Evolutionary conservation across 345 rosid species (phyloP).

Genomic region (Gossypium rotundifolium): DNA sequence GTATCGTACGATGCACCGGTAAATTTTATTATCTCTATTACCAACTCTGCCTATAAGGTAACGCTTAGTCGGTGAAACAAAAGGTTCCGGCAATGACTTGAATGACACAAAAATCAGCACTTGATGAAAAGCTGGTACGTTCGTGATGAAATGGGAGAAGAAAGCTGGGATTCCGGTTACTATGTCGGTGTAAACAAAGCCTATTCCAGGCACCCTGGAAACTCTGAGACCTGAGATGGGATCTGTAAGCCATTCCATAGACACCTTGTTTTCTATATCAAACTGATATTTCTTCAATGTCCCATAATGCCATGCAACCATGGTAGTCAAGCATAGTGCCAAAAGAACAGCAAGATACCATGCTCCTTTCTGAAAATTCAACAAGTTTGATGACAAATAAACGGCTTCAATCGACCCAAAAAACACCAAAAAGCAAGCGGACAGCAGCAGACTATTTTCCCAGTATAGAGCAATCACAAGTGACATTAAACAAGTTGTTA

Average conservation of each 20-base stretch:
- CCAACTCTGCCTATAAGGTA: conserved; percentile 54
- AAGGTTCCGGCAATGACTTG: conserved; percentile 49
- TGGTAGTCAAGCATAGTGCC: conserved; percentile 30
- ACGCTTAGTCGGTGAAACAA: conserved; percentile 27
- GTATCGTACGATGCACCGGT: conserved; percentile 50
- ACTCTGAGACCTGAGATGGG: conserved; percentile 43
- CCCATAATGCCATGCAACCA: conserved; percentile 62
- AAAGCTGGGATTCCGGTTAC: conserved; percentile 52
- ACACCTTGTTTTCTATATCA: conserved; percentile 49
- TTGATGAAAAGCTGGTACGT: conserved; percentile 60
- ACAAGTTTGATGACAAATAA: conserved; percentile 35
- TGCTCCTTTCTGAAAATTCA: conserved; percentile 46
- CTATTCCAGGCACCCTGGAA: conserved; percentile 60
- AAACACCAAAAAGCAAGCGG: conserved; percentile 39
- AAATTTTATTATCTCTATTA: conserved; percentile 31
- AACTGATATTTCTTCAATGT: conserved; percentile 51
- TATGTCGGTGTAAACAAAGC: conserved; percentile 44
- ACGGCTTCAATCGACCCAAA: conserved; percentile 44
- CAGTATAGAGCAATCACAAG: conserved; percentile 48
- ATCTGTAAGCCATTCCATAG: conserved; percentile 49
- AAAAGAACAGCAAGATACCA: conserved; percentile 42
- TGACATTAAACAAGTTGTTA: conserved; percentile 61
- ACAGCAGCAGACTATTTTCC: conserved; percentile 35
- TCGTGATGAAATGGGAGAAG: conserved; percentile 53
- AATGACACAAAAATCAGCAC: conserved; percentile 57